These are phyloP conservation scores for Leccinum uliginosum DNA, from an alignment of 768 basidiomycete genomes.

Conservation along the genomic window DNA sequence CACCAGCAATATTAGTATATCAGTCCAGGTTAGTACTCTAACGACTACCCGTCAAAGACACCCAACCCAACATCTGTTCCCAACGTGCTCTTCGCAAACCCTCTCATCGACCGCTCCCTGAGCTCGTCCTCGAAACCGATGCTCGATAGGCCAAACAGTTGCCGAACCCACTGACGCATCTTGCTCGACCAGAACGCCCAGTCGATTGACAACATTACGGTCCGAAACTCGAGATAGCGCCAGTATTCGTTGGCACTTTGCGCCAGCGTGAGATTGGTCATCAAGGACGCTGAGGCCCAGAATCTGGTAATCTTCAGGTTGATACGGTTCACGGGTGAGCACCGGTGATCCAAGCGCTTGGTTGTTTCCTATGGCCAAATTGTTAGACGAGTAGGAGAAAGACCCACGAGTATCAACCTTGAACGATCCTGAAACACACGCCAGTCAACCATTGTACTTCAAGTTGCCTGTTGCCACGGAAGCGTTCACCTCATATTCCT, in stretches of 20 bases:
- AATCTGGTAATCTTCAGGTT: too few species aligned
- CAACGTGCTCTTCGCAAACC: constrained; percentile 72
- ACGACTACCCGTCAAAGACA: constrained; percentile 9
- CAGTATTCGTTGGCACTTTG: constrained; percentile 49
- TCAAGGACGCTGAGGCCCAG: constrained; percentile 71
- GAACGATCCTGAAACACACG: constrained; percentile 31
- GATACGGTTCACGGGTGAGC: constrained; percentile 85
- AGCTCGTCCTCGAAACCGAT: constrained; percentile 68
- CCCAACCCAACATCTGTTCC: constrained; percentile 67
- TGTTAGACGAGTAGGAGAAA: not conserved
- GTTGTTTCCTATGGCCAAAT: constrained; percentile 54
- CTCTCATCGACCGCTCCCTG: constrained; percentile 72
- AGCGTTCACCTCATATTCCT: constrained; percentile 62
- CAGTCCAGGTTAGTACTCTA: too few species aligned
- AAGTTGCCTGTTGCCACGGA: too few species aligned
- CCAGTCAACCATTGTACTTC: too few species aligned
- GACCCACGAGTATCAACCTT: constrained; percentile 21
- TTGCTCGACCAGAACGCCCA: constrained; percentile 63
- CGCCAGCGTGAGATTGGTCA: constrained; percentile 38
- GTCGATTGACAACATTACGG: constrained; percentile 67
- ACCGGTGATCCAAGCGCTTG: constrained; percentile 82
- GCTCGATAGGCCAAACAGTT: constrained; percentile 35
- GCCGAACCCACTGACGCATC: constrained; percentile 41
- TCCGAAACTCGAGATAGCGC: constrained; percentile 58
- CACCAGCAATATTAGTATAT: too few species aligned